Evolutionary conservation across 768 basidiomycete genomes (phyloP).

Genomic region (Tylopilus balloui): DNA sequence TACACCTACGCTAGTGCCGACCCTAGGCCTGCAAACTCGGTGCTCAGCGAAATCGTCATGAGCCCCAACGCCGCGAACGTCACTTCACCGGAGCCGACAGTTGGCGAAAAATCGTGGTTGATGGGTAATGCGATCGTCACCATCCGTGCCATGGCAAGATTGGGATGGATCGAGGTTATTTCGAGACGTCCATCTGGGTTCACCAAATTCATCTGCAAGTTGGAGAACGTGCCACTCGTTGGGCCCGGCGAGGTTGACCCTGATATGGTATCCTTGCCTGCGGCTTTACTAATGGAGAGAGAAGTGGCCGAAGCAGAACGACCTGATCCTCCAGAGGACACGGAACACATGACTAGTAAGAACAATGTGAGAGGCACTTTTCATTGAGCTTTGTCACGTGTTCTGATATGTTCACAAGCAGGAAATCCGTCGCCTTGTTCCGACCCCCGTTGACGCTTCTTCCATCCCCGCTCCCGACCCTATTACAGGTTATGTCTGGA

Average conservation of each 20-base stretch:
- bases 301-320: constrained; percentile 35
- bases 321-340: constrained; percentile 24
- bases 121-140: constrained; percentile 82
- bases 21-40: constrained; percentile 78
- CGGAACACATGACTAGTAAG: background rate
- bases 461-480: constrained; percentile 54
- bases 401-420: constrained; percentile 11
- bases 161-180: constrained; percentile 87
- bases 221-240: constrained; percentile 87
- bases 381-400: background rate
- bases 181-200: constrained; percentile 86
- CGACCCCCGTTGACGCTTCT: constrained; percentile 2
- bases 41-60: constrained; percentile 77
- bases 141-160: constrained; percentile 61
- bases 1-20: constrained; percentile 94
- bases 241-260: constrained; percentile 81
- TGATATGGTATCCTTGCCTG: constrained; percentile 68
- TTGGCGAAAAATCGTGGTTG: constrained; percentile 77
- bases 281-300: constrained; percentile 68
- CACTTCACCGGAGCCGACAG: constrained; percentile 35
- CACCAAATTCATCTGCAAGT: constrained; percentile 74
- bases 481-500: constrained; percentile 87
- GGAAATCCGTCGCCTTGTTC: constrained; percentile 21
- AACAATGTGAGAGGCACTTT: constrained; percentile 10
- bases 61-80: constrained; percentile 38